Conservation (phyloP, 441 rosid genomes). For the Gossypium davidsonii region DNA sequence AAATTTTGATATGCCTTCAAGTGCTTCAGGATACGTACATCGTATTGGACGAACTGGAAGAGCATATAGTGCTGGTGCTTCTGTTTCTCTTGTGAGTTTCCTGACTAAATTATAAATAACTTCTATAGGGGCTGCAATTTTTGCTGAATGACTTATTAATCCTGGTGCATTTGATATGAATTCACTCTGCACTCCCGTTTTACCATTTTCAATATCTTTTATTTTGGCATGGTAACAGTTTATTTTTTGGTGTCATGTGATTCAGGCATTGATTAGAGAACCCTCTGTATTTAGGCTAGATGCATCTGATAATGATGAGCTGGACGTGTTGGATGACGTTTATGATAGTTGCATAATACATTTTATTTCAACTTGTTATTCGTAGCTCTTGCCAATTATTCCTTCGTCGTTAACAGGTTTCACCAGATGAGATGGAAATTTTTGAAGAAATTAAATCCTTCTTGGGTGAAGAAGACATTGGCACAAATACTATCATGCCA, state of each 20-base stretch:
- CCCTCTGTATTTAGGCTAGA: background rate
- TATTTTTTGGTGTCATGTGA: background rate
- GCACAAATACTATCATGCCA: constrained; percentile 40
- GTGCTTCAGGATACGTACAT: constrained; percentile 73
- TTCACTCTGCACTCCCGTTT: background rate
- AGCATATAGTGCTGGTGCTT: constrained; percentile 68
- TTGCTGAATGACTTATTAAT: background rate
- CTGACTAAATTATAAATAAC: constrained; percentile 1
- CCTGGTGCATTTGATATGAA: background rate
- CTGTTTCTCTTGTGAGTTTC: constrained; percentile 76
- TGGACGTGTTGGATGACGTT: background rate
- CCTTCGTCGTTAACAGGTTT: constrained; percentile 47
- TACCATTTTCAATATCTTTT: background rate
- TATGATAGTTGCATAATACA: background rate
- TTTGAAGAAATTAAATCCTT: constrained; percentile 70
- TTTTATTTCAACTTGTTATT: background rate
- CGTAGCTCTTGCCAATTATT: constrained; percentile 10
- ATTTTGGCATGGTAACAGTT: background rate
- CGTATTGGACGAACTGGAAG: constrained; percentile 97
- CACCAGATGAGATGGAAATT: constrained; percentile 69
- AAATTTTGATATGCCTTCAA: constrained; percentile 80
- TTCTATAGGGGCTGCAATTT: background rate
- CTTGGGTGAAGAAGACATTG: constrained; percentile 51
- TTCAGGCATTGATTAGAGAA: background rate
- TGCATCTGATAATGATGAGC: background rate